Base-by-base conservation (phyloP, 2,329 filamentous ascomycete genomes). In the Biscogniauxia marginata region DNA sequence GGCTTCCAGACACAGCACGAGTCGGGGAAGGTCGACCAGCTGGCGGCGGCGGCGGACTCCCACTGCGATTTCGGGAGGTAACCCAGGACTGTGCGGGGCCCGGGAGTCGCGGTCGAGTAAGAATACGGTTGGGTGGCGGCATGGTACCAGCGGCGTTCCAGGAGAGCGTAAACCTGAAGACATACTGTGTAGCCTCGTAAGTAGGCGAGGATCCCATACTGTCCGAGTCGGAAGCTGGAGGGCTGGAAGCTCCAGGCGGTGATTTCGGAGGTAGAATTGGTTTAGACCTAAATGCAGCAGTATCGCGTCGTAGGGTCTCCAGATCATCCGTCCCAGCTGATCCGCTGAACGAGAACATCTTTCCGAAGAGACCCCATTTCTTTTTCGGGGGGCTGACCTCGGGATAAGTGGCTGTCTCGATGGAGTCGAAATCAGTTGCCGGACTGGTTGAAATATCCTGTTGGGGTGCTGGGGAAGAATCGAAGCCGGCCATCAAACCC, bases 91-190 rank as follows among this genome's bases (percentile, higher is more conserved):
- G 89, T 0, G 90, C 89, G 0, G 88, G 83, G 3, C 79, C 79
- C 0, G 90, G 90, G 3, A 95, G 79, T 11, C 87, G 80, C 1
- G 90, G 90, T 4, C 85, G 81, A 20, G 79, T 79, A 19, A 93
- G 76, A n/a, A 87, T 80, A 3, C 85, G 83, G 44, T 87, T 83
- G 3, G 81, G 82, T 0, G 77, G 75, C 52, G 82, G 78, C 60
- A 82, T 78, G 19, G 79, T 71, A 21, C 82, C 82, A 5, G 74
- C 68, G 49, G 80, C 74, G 44, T 85, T 79, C 79, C 84, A 88
- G 57, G 88, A 86, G 2, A 92, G 79, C 8, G 87, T 84, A 66
- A 93, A 93, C 59, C 87, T 89, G 77, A 93, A 93, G 57, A 84
- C 80, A 66, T 84, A 91, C 61, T 80, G 77, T 69, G 80, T 74